A percentile compares a stretch with the other conserved stretches of the same genome.
Conservation (phyloP, 1,284 basidiomycete genomes). For the Ustilago trichophora region DNA sequence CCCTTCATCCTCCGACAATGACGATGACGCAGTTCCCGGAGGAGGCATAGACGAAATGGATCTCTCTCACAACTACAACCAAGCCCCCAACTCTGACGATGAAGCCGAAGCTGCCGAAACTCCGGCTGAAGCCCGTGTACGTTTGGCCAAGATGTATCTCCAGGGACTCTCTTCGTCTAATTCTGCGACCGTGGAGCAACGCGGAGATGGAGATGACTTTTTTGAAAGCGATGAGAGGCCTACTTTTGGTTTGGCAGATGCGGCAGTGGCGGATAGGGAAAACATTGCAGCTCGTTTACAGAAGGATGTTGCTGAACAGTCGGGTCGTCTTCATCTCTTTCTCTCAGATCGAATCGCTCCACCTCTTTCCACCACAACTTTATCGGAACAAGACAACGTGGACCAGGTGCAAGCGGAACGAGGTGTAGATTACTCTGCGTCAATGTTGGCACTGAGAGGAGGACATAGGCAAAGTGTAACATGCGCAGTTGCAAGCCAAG, state of each 20-base stretch:
- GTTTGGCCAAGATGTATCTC: constrained; percentile 89
- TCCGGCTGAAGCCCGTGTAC: constrained; percentile 88
- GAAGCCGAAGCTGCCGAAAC: constrained; percentile 72
- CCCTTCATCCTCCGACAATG: constrained; percentile 34
- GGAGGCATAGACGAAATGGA: constrained; percentile 57
- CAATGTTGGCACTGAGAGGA: constrained; percentile 59
- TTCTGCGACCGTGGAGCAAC: neutral
- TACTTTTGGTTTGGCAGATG: constrained; percentile 74
- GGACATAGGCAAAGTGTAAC: constrained; percentile 82
- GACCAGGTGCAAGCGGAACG: no score
- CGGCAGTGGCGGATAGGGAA: constrained; percentile 90
- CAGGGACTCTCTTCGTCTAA: constrained; percentile 72
- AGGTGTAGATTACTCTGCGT: neutral
- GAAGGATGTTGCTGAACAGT: constrained; percentile 57
- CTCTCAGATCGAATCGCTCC: constrained; percentile 68
- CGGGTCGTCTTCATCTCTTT: constrained; percentile 78
- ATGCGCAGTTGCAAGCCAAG: constrained; percentile 76
- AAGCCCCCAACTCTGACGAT: constrained; percentile 41
- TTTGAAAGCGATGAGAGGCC: constrained; percentile 37
- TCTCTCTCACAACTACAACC: constrained; percentile 49
- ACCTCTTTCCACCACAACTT: no score
- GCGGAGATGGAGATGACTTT: constrained; percentile 31
- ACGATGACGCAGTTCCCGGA: constrained; percentile 23
- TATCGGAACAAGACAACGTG: neutral
- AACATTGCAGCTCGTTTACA: constrained; percentile 87